Evolutionary conservation across 1,139 yeast genomes (phyloP), one percentile per base, ranked within the genome.

Genomic region (Geotrichum histeridarum): DNA sequence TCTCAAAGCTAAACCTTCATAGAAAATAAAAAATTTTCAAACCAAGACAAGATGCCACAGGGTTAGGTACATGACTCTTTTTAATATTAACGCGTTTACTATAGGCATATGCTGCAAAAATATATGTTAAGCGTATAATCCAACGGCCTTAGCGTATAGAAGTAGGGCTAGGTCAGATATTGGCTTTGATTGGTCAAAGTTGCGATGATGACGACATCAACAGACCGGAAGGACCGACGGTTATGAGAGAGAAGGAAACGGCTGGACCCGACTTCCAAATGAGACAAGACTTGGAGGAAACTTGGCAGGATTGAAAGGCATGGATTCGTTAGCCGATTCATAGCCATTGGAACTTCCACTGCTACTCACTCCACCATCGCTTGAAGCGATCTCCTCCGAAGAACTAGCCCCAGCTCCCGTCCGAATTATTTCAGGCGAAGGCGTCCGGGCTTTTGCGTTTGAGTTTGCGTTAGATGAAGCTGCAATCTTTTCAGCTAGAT

Each of bases 11-110:
- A 14, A 38, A 38, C 14, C 42, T 8, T 9, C 9, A 38, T 8
- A 8, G 42, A 38, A 14, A 18, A n/a, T n/a, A n/a, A 38, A 38
- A 3, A 3, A 4, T 22, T 22, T 22, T 22, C 5, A 3, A 22
- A 22, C 27, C 27, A 22, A 22, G 3, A 41, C 14, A 17, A 12
- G 9, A 42, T 41, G 1, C 42, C 12, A 48, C 27, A 44, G 49
- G 53, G 53, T 42, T 43, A 50, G 53, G 53, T 14, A 18, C 17
- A 15, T 50, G 53, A 50, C 53, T 50, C 53, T 50, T 50, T 50
- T 8, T 18, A 17, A 36, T 22, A 22, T 22, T 5, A 22, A 22
- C n/a, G n/a, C n/a, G 27, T 22, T 5, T 22, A 22, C 27, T 22
- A 22, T n/a, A n/a, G n/a, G n/a, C n/a, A n/a, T n/a, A n/a, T 22